Conservation (phyloP, 2,329 filamentous ascomycete genomes). For the Diaporthe capsici region DNA sequence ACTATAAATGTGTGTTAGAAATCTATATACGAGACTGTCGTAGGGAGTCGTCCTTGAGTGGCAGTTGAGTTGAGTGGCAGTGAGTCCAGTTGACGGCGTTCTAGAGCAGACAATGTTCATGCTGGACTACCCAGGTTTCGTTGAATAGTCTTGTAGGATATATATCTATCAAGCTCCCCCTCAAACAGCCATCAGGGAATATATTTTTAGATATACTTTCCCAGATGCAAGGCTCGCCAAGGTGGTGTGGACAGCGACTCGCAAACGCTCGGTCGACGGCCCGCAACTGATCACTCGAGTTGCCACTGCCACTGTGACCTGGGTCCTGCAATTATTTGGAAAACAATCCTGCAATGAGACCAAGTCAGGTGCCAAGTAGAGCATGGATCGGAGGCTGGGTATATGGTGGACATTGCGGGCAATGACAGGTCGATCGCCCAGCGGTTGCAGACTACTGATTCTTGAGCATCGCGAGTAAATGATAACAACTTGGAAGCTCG, state of each 20-base stretch:
- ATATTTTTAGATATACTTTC: not conserved
- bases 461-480: not conserved
- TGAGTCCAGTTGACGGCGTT: not conserved
- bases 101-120: not conserved
- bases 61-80: not conserved
- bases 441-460: not conserved
- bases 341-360: too few species aligned
- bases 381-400: not conserved
- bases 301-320: not conserved
- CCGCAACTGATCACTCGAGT: not conserved
- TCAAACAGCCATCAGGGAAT: not conserved
- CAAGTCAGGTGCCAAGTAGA: not conserved
- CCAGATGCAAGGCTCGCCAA: not conserved
- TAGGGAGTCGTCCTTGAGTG: not conserved
- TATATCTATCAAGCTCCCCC: not conserved
- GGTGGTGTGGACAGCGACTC: not conserved
- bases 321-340: not conserved
- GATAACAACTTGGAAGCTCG: not conserved
- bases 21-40: too few species aligned
- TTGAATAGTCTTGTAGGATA: not conserved
- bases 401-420: not conserved
- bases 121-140: not conserved
- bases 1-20: too few species aligned
- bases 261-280: not conserved
- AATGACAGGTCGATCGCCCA: not conserved